Evolutionary conservation across 768 basidiomycete species (phyloP).

Genomic region (Brasilioporus rufonigricans): DNA sequence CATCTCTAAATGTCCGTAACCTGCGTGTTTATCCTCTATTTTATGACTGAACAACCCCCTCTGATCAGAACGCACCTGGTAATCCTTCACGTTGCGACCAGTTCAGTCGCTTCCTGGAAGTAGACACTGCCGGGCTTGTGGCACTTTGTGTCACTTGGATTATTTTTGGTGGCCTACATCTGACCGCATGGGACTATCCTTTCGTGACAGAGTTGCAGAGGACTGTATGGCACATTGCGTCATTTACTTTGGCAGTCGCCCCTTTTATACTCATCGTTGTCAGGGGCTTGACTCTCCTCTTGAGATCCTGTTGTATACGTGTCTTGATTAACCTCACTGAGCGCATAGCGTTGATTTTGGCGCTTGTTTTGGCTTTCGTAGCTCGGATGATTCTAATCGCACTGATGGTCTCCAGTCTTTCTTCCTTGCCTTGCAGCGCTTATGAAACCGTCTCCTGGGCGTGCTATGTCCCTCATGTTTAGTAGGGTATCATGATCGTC

Average conservation of each 20-base stretch:
- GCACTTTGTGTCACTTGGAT: background rate
- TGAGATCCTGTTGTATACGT: background rate
- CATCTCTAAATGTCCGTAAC: background rate
- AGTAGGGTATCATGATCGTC: background rate
- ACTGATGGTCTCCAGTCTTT: slow-evolving; percentile 2
- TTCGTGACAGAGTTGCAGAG: background rate
- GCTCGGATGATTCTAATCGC: background rate
- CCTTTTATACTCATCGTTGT: background rate
- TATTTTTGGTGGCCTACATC: background rate
- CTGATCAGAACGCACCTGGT: background rate
- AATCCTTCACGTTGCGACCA: background rate
- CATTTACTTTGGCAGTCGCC: background rate
- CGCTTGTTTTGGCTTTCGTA: background rate
- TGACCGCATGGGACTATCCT: background rate
- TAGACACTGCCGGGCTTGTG: background rate
- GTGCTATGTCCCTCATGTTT: background rate
- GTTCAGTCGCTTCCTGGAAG: background rate
- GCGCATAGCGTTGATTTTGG: background rate
- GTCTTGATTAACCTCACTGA: background rate
- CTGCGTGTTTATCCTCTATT: background rate
- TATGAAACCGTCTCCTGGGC: background rate
- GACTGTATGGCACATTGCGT: background rate
- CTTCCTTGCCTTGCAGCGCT: background rate
- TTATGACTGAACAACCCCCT: background rate
- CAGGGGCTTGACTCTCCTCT: background rate